These are phyloP conservation scores for Cronartium quercuum DNA, from an alignment of 1,284 basidiomycete genomes.

Conservation along the genomic window DNA sequence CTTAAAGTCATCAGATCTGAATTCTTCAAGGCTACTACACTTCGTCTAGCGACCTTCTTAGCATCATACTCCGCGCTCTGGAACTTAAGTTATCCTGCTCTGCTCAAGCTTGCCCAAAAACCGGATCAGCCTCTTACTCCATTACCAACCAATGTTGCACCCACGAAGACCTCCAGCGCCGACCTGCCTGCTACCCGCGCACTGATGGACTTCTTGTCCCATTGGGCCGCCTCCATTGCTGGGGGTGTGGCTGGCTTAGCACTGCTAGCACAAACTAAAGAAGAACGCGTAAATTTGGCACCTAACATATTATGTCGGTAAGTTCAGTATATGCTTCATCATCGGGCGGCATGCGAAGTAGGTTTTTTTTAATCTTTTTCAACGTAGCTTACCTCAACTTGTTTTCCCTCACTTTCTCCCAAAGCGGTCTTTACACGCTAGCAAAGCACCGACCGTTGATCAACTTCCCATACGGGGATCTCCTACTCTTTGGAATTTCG, in stretches of 20 bases:
- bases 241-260: slow-evolving; percentile 31
- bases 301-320: slow-evolving; percentile 37
- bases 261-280: slow-evolving; percentile 22
- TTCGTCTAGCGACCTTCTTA: slow-evolving; percentile 22
- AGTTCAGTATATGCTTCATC: background rate
- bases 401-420: background rate
- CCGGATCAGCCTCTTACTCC: background rate
- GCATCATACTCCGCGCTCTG: slow-evolving; percentile 28
- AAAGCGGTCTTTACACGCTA: slow-evolving; percentile 34
- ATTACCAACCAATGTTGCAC: background rate
- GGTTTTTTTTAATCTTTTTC: background rate
- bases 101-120: slow-evolving; percentile 12
- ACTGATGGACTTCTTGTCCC: slow-evolving; percentile 11
- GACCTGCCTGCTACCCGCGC: background rate
- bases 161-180: background rate
- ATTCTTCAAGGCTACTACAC: slow-evolving; percentile 7
- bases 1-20: slow-evolving; percentile 8
- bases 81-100: slow-evolving; percentile 18
- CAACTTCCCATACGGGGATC: slow-evolving; percentile 19
- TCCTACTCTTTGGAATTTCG: slow-evolving; percentile 35
- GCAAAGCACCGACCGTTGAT: slow-evolving; percentile 29
- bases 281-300: slow-evolving; percentile 37
- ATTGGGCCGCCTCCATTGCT: slow-evolving; percentile 24
- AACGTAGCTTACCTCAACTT: background rate
- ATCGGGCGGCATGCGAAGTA: background rate